Base-by-base conservation (phyloP, 805 yeast genomes). In the Hyphopichia homilentoma region DNA sequence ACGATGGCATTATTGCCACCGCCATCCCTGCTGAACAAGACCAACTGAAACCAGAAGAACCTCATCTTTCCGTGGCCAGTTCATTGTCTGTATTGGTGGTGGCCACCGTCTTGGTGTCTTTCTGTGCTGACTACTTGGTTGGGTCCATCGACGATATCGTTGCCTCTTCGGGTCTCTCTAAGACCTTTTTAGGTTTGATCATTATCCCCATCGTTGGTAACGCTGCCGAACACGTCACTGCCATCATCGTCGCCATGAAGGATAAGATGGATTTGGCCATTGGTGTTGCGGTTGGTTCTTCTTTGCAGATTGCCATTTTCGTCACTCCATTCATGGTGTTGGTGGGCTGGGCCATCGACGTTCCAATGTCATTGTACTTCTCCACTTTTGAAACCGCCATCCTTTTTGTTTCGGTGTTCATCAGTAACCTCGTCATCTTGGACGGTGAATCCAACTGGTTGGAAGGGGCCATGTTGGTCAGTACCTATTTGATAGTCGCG, bases 221-320 rank as follows among this genome's bases (percentile, higher is more conserved):
- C 51, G 98, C 98, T 3, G 97, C 97, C 8, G 98, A 93, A 60
- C 98, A 93, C 59, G 97, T 87, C 32, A 93, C 98, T 13, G 96
- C 97, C 3, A 83, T 93, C 22, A 75, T 87, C 40, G 97, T 93
- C 30, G 97, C 98, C 15, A 77, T 80, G 73, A 88, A 88, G 63
- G 86, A 93, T 61, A 93, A 93, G 64, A 93, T 93, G 96, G 97
- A 93, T 57, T 73, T 93, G 38, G 97, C 98, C 9, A 75, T 93
- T 45, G 95, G 96, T 37, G 97, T 93, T 29, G 97, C 98, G 2
- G 81, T 93, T 39, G 98, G 98, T 14, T 84, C 95, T 1, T 87
- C 96, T 3, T 75, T 93, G 59, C 98, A 93, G 61, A 89, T 93
- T 49, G 95, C 98, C 2, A 64, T 93, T 35, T 90, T 93, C 63